These are phyloP conservation scores for Meripilus lineatus DNA, from an alignment of 1,284 basidiomycete species.

Conservation along the genomic window DNA sequence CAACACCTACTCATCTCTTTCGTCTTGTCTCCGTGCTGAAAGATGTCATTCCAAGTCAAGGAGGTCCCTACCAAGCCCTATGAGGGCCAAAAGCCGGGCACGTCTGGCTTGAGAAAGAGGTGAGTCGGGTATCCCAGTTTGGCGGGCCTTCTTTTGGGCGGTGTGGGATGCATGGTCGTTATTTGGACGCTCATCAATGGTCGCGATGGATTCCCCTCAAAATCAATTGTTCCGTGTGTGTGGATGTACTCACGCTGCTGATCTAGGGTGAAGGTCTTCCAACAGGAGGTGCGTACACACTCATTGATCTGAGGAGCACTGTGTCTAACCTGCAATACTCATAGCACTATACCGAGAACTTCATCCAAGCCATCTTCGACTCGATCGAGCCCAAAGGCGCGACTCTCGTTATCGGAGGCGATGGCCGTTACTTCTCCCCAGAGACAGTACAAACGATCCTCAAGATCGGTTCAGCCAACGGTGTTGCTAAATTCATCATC, in stretches of 20 bases:
- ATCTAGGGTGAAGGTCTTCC: constrained; percentile 86
- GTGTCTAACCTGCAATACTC: constrained; percentile 10
- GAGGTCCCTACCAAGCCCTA: constrained; percentile 72
- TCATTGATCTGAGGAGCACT: constrained; percentile 9
- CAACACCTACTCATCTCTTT: constrained; percentile 9
- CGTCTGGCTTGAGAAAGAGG: constrained; percentile 92
- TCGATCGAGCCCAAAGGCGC: constrained; percentile 81
- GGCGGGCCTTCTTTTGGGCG: no score
- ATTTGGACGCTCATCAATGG: no score
- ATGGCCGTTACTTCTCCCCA: constrained; percentile 91
- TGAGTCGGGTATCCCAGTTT: constrained; percentile 31
- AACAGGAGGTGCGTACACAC: constrained; percentile 63
- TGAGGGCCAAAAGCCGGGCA: constrained; percentile 92
- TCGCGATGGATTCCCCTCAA: no score
- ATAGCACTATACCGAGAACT: constrained; percentile 98
- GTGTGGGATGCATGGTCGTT: no score
- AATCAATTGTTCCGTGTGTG: background rate
- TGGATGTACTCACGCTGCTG: constrained; percentile 10
- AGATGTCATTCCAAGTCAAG: constrained; percentile 47
- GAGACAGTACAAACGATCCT: constrained; percentile 91
- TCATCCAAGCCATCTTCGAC: constrained; percentile 91
- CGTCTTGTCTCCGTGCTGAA: no score
- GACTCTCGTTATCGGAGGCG: constrained; percentile 94
- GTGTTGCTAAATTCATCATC: constrained; percentile 84
- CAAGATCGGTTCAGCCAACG: constrained; percentile 88